These are phyloP conservation scores for Fusarium drepaniforme DNA, from an alignment of 2,329 filamentous ascomycete genomes.

Conservation along the genomic window DNA sequence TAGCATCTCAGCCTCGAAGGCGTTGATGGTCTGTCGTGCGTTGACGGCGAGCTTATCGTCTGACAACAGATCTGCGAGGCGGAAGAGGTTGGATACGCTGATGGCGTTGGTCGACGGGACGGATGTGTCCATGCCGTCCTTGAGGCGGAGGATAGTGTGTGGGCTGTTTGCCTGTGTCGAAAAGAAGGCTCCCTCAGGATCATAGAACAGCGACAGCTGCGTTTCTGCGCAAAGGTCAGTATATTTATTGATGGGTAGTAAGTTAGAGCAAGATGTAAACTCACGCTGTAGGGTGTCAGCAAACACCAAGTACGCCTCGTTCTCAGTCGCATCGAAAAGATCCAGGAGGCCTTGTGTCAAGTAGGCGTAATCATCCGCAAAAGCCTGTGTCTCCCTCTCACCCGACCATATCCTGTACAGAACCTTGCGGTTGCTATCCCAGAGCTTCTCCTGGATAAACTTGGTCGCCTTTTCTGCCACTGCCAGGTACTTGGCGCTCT, in stretches of 20 bases:
- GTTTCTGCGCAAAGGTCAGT: constrained; percentile 62
- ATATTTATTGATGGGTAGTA: too few relatives aligned
- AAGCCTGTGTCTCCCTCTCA: constrained; percentile 74
- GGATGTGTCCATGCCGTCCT: constrained; percentile 94
- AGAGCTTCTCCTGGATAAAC: constrained; percentile 82
- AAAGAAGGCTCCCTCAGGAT: constrained; percentile 78
- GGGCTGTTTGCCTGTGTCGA: constrained; percentile 72
- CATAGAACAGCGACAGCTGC: constrained; percentile 84
- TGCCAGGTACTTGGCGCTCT: constrained; percentile 70
- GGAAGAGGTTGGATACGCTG: constrained; percentile 88
- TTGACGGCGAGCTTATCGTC: constrained; percentile 72
- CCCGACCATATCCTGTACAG: constrained; percentile 82
- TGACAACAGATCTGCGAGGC: constrained; percentile 77
- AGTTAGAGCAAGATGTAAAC: constrained; percentile 24
- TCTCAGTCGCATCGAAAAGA: constrained; percentile 85
- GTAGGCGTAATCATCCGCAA: constrained; percentile 96
- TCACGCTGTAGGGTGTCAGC: constrained; percentile 83
- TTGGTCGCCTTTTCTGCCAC: constrained; percentile 76
- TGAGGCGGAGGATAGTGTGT: constrained; percentile 85
- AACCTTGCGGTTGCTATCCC: constrained; percentile 70
- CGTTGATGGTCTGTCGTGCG: constrained; percentile 80
- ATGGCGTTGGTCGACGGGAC: constrained; percentile 92
- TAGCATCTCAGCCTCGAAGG: constrained; percentile 91
- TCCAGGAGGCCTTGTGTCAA: constrained; percentile 85
- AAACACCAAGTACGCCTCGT: constrained; percentile 81